Conservation (phyloP, 192 early-diverging fungal species). For the Podila minutissima region DNA sequence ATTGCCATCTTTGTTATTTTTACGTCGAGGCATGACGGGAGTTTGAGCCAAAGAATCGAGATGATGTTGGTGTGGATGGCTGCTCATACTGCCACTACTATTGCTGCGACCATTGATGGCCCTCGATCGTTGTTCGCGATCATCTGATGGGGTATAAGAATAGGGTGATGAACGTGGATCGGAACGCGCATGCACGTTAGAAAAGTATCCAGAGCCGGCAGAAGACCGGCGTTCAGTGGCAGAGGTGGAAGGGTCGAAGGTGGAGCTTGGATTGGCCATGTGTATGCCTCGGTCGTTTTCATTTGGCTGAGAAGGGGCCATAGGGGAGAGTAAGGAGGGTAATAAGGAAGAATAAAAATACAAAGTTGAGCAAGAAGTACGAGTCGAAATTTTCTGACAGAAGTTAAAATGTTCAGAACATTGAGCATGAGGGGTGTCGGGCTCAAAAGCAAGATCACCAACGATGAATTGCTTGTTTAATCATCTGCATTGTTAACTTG, state of each 20-base stretch:
- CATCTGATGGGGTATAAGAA: background rate
- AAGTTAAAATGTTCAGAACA: too few relatives aligned
- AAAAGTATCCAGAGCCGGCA: slow-evolving; percentile 36
- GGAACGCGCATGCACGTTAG: background rate
- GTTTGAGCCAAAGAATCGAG: background rate
- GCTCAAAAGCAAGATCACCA: too few relatives aligned
- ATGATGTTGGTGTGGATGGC: background rate
- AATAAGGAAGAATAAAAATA: too few relatives aligned
- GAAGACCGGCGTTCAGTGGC: slow-evolving; percentile 21
- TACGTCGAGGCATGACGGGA: background rate
- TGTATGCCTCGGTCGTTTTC: too few relatives aligned
- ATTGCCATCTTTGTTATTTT: slow-evolving; percentile 16
- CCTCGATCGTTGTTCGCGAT: background rate
- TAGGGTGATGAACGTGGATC: background rate
- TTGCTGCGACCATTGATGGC: background rate
- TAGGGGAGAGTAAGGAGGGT: too few relatives aligned
- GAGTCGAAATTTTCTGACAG: too few relatives aligned
- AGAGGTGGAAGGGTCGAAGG: background rate
- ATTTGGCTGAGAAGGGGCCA: too few relatives aligned
- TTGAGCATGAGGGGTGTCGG: too few relatives aligned
- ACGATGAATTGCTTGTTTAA: too few relatives aligned
- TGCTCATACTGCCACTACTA: background rate
- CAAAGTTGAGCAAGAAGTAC: too few relatives aligned
- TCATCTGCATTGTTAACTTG: too few relatives aligned
- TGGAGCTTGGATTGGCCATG: background rate